Percentiles rank a stretch among this genome's conserved stretches.
phyloP scores from a whole-genome alignment of 176 grass and related monocot genomes.

The Avena sativa region DNA sequence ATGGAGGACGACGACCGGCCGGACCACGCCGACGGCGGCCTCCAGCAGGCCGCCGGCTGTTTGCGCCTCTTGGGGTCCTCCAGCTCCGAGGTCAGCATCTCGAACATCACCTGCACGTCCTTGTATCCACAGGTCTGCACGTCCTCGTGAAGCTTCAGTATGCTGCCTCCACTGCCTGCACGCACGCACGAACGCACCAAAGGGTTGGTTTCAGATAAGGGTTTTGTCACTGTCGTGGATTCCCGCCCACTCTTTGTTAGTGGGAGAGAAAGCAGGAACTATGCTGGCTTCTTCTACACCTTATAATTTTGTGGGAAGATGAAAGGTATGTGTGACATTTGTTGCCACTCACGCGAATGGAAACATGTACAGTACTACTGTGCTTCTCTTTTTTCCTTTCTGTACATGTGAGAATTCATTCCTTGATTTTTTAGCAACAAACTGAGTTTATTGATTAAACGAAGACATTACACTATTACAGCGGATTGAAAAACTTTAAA shows the following conservation, averaged over 20 bases:
- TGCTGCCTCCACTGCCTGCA: slow-evolving; percentile 69
- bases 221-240: slow-evolving; percentile 36
- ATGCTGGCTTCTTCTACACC: slow-evolving; percentile 32
- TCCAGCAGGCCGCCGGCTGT: slow-evolving; percentile 7
- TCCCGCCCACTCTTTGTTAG: slow-evolving; percentile 25
- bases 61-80: slow-evolving; percentile 51
- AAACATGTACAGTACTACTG: too few relatives aligned
- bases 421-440: not conserved
- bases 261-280: slow-evolving; percentile 29
- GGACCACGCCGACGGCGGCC: slow-evolving; percentile 40
- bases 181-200: slow-evolving; percentile 11
- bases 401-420: not conserved
- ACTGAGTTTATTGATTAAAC: not conserved
- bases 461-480: not conserved
- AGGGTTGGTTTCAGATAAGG: slow-evolving; percentile 39
- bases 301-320: not conserved
- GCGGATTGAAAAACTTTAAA: not conserved
- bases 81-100: slow-evolving; percentile 76
- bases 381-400: not conserved
- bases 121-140: slow-evolving; percentile 89
- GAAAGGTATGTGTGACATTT: slow-evolving; percentile 1
- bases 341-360: not conserved
- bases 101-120: slow-evolving; percentile 96
- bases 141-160: slow-evolving; percentile 84
- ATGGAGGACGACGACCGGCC: slow-evolving; percentile 42